Conservation (phyloP, 495 filamentous ascomycete genomes). For the Aspergillus saccharolyticus region DNA sequence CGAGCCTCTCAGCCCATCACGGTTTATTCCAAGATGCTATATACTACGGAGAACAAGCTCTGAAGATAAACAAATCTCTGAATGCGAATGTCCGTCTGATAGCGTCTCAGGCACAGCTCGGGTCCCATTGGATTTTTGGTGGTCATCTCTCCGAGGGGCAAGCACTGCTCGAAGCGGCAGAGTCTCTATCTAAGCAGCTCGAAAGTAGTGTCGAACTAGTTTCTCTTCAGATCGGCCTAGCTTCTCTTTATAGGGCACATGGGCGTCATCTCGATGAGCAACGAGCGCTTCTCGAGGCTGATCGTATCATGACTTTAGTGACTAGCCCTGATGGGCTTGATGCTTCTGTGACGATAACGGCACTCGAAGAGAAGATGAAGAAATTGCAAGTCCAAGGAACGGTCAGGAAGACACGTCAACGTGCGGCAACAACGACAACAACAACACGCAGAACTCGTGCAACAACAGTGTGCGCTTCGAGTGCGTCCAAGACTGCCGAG, state of each 20-base stretch:
- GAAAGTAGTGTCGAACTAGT: constrained; percentile 44
- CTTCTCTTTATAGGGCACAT: constrained; percentile 34
- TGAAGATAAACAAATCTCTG: constrained; percentile 68
- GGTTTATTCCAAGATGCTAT: constrained; percentile 85
- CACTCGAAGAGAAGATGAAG: constrained; percentile 38
- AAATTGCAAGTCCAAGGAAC: constrained; percentile 30
- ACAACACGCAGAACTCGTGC: constrained; percentile 33
- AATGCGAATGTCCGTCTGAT: constrained; percentile 54
- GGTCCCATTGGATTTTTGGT: constrained; percentile 59
- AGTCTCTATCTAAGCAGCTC: constrained; percentile 33
- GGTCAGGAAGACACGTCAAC: constrained; percentile 23
- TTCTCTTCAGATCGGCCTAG: constrained; percentile 41
- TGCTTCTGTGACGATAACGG: constrained; percentile 15
- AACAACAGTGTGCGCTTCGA: constrained; percentile 27
- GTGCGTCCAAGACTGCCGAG: constrained; percentile 15
- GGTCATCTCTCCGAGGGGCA: constrained; percentile 57
- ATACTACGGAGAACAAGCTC: constrained; percentile 82
- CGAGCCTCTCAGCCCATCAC: constrained; percentile 69
- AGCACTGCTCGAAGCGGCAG: constrained; percentile 51
- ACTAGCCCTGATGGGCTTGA: constrained; percentile 19
- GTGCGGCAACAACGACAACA: constrained; percentile 21
- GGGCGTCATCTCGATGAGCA: constrained; percentile 48
- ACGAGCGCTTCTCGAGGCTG: constrained; percentile 37
- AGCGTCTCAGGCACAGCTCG: constrained; percentile 53
- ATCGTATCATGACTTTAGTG: constrained; percentile 34